These are phyloP conservation scores for Clonostachys sp. DNA, from an alignment of 2,329 filamentous ascomycete species.

Conservation along the genomic window DNA sequence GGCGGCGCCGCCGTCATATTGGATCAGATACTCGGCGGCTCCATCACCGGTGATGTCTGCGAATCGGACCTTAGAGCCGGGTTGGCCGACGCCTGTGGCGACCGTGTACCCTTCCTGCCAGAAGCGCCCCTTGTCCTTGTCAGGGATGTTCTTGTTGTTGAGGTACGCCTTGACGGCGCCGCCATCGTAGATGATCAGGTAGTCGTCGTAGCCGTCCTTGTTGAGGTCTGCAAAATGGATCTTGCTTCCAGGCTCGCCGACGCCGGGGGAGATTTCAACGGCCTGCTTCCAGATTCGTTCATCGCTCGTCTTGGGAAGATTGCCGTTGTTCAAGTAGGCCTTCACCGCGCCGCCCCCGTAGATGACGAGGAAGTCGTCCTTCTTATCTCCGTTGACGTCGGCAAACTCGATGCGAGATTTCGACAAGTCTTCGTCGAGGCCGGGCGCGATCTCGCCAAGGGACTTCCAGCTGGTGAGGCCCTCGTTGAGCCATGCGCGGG, in stretches of 20 bases:
- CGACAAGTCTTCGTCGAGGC: conserved; percentile 2
- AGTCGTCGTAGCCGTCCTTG: conserved; percentile 2
- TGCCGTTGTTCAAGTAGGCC: no score
- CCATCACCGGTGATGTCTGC: conserved; percentile 10
- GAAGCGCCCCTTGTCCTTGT: neutral
- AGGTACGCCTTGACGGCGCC: conserved; percentile 9
- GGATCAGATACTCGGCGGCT: no score
- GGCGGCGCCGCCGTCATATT: no score
- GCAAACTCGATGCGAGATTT: neutral
- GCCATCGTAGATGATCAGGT: conserved; percentile 8
- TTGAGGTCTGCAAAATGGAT: no score
- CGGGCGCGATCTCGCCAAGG: neutral
- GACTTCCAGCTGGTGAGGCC: no score
- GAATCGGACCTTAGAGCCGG: conserved; percentile 5
- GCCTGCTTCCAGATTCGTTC: no score
- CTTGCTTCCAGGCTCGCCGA: no score
- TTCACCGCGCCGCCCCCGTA: neutral
- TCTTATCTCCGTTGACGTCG: conserved; percentile 3
- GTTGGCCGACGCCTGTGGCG: no score
- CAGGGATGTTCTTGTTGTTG: conserved; percentile 4
- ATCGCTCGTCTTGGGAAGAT: no score
- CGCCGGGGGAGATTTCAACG: no score
- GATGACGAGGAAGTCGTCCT: neutral
- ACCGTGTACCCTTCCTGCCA: no score
- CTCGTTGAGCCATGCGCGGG: no score